Evolutionary conservation across 2,329 filamentous ascomycete species (phyloP).

Genomic region (Botrytis fabae): DNA sequence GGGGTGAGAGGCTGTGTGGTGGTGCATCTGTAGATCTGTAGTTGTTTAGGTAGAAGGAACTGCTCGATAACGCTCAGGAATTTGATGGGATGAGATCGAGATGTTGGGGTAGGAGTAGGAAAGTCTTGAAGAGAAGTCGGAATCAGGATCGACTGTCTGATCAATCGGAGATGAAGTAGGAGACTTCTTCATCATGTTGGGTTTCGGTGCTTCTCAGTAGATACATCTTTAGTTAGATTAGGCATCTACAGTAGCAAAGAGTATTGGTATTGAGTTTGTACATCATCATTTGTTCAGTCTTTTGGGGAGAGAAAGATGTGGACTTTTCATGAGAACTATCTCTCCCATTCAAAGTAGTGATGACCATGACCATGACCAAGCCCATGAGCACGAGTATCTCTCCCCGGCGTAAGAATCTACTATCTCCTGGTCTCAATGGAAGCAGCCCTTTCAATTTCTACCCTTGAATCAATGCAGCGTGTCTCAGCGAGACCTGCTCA

Average conservation of each 20-base stretch:
- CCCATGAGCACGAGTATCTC: neutral
- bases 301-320: neutral
- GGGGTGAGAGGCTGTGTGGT: neutral
- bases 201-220: neutral
- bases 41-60: neutral
- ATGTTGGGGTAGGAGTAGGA: no score
- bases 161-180: no score
- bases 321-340: neutral
- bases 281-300: neutral
- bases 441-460: rapidly evolving
- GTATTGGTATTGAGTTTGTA: no score
- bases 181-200: neutral
- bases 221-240: neutral
- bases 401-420: rapidly evolving
- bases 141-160: no score
- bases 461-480: rapidly evolving
- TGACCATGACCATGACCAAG: neutral
- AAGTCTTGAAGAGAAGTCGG: neutral
- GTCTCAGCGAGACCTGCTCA: rapidly evolving
- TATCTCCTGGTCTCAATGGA: no score
- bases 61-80: neutral
- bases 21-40: neutral
- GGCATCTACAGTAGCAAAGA: neutral
- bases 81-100: neutral
- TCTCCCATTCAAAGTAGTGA: no score